A percentile compares a stretch with the other conserved stretches of the same genome.
These are phyloP conservation scores for Ceratobasidium sp. DNA, from an alignment of 1,284 basidiomycete genomes.

Conservation along the genomic window DNA sequence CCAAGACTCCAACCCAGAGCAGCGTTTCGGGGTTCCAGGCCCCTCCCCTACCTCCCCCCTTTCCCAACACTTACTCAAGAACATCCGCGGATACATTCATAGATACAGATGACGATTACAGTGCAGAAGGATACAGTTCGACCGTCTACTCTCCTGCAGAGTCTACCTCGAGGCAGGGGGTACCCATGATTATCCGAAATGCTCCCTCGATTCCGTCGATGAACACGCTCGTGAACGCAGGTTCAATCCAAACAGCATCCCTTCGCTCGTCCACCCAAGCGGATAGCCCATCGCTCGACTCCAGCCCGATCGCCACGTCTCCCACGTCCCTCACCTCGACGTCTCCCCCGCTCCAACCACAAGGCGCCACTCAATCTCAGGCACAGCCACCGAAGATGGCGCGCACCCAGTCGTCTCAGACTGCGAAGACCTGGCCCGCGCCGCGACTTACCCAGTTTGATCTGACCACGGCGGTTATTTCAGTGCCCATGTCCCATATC, in stretches of 20 bases:
- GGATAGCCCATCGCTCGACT: conserved; percentile 33
- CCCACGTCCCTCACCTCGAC: conserved; percentile 27
- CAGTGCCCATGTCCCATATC: conserved; percentile 80
- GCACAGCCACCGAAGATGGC: conserved; percentile 42
- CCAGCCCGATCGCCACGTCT: conserved; percentile 37
- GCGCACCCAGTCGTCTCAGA: conserved; percentile 41
- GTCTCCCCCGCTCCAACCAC: conserved; percentile 18
- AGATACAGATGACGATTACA: conserved; percentile 40
- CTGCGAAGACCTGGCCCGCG: conserved; percentile 68
- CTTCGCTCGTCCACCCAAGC: conserved; percentile 29
- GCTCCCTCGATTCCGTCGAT: conserved; percentile 38
- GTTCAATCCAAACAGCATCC: conserved; percentile 23
- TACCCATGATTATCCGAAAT: conserved; percentile 45
- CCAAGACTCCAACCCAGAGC: conserved; percentile 33
- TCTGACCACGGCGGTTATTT: conserved; percentile 8
- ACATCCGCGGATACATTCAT: not conserved
- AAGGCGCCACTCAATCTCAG: conserved; percentile 1
- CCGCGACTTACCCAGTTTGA: conserved; percentile 66
- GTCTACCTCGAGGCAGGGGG: conserved; percentile 29
- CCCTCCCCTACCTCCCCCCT: conserved; percentile 32
- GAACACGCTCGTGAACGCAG: conserved; percentile 22
- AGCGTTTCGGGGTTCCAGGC: conserved; percentile 34
- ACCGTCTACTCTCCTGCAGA: conserved; percentile 43
- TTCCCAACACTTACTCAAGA: conserved; percentile 29
- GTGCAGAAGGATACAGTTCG: conserved; percentile 36